A percentile compares a stretch with the other conserved stretches of the same genome.
Conservation (phyloP, 768 basidiomycete genomes). For the Boletus rubroflammeus region DNA sequence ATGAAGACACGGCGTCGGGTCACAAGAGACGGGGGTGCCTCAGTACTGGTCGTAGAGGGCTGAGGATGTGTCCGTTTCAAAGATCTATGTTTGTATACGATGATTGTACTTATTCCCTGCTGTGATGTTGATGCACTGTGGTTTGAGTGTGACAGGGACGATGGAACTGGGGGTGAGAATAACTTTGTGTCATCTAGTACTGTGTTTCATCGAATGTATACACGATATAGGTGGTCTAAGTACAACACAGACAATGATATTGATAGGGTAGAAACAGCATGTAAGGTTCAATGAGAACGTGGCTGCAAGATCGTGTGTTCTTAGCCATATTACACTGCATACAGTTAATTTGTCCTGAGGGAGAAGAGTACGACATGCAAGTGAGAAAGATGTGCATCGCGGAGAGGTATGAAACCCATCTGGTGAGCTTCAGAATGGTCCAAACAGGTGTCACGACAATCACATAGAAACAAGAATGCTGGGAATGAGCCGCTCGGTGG, state of each 20-base stretch:
- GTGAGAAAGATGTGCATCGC: constrained; percentile 12
- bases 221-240: constrained; percentile 5
- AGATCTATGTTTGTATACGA: not conserved
- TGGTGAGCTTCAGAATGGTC: not conserved
- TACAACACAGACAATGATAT: constrained; percentile 14
- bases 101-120: not conserved
- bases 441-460: not conserved
- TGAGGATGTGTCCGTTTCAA: not conserved
- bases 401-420: not conserved
- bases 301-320: constrained; percentile 12
- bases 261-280: constrained; percentile 14
- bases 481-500: not conserved
- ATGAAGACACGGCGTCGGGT: constrained; percentile 61
- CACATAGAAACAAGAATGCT: not conserved
- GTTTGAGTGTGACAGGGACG: not conserved
- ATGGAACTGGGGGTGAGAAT: not conserved
- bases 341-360: constrained; percentile 4
- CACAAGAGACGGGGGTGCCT: constrained; percentile 63
- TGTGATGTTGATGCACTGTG: not conserved
- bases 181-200: not conserved
- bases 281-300: constrained; percentile 8
- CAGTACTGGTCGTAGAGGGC: constrained; percentile 40
- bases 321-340: constrained; percentile 9
- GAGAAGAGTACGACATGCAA: constrained; percentile 12
- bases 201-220: not conserved